Base-by-base conservation (phyloP, 352 stramenopile genomes). In the Pythium chondricola region DNA sequence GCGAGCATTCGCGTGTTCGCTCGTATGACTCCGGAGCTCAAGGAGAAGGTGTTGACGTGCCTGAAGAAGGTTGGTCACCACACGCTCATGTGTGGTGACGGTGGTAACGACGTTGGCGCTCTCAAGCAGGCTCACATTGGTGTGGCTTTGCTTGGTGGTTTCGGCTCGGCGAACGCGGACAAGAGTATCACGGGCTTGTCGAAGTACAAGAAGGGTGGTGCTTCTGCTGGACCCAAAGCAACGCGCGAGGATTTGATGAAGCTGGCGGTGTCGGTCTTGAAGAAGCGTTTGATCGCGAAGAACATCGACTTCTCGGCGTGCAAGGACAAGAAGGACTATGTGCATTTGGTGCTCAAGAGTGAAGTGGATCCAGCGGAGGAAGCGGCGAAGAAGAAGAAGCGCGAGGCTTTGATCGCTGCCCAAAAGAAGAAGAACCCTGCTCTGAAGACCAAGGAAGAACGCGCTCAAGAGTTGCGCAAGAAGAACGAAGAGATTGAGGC, bases 51-150 rank as follows among this genome's bases (percentile, higher is more conserved):
- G 16, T 65, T 99, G 44, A 95, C 88, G 8, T 86, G 85, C 9
- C 74, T 98, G n/a, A 98, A 98, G 73, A 82, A 74, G 16, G 69
- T 79, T 25, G 96, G 96, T 0, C 71, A 88, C 43, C 74, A 89
- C 45, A 98, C 93, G 21, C 74, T 99, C 16, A 99, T 99, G 95
- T 99, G 96, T 46, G 97, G 97, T 48, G 97, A 99, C 55, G 97
- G 97, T 46, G 97, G 88, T 13, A 99, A 99, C 63, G 97, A 99
- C 71, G 91, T 98, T 6, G 94, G 94, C 42, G 93, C 93, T 2
- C 64, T 98, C 26, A 98, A 97, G 65, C 90, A 97, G 56, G 83
- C 83, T 22, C 78, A 95, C 47, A 85, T 95, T 67, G 84, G 84
- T 44, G 82, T 95, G 8, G 82, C 82, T 13, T 36, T 95, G 22